Evolutionary conservation across 257 asterid genomes (phyloP).

Genomic region (Nicotiana obtusifolia): DNA sequence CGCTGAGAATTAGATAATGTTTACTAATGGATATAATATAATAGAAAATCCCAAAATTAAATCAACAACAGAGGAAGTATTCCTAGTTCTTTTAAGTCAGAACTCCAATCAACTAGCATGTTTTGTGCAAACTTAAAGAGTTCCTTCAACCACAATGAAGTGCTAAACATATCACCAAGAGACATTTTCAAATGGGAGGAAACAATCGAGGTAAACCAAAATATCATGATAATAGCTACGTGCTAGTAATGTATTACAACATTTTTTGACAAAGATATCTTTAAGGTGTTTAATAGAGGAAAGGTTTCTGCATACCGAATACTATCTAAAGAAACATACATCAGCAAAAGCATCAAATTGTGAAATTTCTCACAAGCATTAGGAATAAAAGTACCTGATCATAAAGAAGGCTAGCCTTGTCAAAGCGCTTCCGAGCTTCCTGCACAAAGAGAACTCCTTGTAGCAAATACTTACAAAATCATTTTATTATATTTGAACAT

Average conservation of each 20-base stretch:
- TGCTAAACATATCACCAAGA: neutral
- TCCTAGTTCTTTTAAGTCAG: neutral
- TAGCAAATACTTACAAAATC: constrained; percentile 15
- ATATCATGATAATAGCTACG: neutral
- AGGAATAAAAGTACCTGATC: constrained; percentile 69
- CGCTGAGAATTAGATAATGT: neutral
- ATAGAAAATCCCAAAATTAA: neutral
- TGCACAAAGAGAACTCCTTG: constrained; percentile 39
- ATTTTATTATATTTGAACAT: neutral
- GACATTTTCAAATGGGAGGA: neutral
- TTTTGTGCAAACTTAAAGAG: neutral
- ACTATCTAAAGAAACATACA: neutral
- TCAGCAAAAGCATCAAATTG: neutral
- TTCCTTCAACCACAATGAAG: constrained; percentile 7
- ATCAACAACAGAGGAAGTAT: neutral
- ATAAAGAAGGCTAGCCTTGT: constrained; percentile 93
- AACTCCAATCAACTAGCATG: neutral
- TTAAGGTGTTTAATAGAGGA: neutral
- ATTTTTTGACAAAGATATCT: neutral
- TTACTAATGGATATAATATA: neutral
- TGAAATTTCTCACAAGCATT: constrained; percentile 1
- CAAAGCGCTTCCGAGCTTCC: constrained; percentile 98
- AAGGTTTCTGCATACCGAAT: neutral
- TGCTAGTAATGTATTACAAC: neutral
- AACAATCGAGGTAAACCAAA: neutral